phyloP scores from a whole-genome alignment of 202 grass and related monocot genomes.

The Miscanthus sacchariflorus region DNA sequence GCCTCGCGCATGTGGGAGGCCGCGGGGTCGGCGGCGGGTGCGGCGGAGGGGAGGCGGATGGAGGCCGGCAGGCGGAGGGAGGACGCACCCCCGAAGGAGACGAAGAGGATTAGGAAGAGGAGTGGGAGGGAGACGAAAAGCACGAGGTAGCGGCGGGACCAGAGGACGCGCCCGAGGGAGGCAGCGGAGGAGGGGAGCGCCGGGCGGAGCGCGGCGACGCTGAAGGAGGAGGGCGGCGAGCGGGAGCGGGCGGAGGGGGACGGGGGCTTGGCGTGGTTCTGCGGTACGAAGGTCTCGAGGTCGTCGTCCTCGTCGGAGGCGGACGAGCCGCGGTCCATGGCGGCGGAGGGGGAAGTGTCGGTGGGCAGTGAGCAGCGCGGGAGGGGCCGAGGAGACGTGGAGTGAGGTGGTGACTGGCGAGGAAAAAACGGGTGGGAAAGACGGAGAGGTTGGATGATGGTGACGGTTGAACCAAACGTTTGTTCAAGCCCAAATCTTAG shows the following conservation, averaged over 20 bases:
- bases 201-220: constrained; percentile 42
- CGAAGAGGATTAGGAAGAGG: constrained; percentile 71
- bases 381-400: not conserved
- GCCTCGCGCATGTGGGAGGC: constrained; percentile 74
- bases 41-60: constrained; percentile 55
- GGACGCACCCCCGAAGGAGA: constrained; percentile 64
- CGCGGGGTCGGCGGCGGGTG: constrained; percentile 36
- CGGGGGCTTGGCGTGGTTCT: constrained; percentile 70
- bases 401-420: not conserved
- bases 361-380: constrained; percentile 41
- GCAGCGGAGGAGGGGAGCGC: constrained; percentile 43
- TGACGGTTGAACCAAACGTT: constrained; percentile 31
- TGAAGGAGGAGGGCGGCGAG: constrained; percentile 41
- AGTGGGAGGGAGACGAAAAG: constrained; percentile 62
- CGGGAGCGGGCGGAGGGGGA: constrained; percentile 44
- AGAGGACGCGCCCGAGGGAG: constrained; percentile 41
- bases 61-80: constrained; percentile 58
- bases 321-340: constrained; percentile 62
- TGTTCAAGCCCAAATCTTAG: no score
- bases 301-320: constrained; percentile 90
- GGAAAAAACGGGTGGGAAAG: constrained; percentile 7
- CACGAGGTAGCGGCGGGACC: constrained; percentile 69
- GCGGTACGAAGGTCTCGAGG: constrained; percentile 74
- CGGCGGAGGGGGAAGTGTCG: constrained; percentile 32
- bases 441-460: constrained; percentile 43